phyloP scores from a whole-genome alignment of 1,284 basidiomycete genomes.

The Rhodofomes roseus region DNA sequence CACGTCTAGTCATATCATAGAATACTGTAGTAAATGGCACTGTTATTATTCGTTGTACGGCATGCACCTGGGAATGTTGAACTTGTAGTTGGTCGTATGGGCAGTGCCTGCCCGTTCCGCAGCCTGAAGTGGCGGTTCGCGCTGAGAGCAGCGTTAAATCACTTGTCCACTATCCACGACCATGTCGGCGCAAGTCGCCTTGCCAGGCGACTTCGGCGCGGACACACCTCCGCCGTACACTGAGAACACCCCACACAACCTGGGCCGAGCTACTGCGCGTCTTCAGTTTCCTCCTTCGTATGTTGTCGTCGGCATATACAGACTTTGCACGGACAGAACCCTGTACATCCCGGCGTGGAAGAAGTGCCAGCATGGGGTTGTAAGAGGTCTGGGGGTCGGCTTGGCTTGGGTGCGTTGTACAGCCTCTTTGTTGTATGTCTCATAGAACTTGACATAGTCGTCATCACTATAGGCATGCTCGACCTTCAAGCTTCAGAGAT shows the following conservation, averaged over 20 bases:
- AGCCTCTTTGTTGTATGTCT: not conserved
- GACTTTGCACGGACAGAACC: conserved; percentile 61
- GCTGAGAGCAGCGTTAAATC: not conserved
- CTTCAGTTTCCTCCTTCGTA: conserved; percentile 73
- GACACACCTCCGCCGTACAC: conserved; percentile 14
- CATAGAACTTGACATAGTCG: not conserved
- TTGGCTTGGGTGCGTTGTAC: conserved; percentile 54
- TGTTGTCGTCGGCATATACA: conserved; percentile 69
- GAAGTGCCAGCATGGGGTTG: conserved; percentile 67
- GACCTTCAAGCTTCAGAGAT: conserved; percentile 63
- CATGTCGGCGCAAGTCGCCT: not conserved
- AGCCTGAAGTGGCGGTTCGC: not conserved
- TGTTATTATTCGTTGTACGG: not conserved
- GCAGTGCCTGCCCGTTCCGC: not conserved
- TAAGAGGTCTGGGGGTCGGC: conserved; percentile 59
- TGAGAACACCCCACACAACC: conserved; percentile 38
- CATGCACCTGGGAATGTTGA: no score
- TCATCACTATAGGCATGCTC: conserved; percentile 42
- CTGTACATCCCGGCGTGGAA: conserved; percentile 71
- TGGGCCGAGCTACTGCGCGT: conserved; percentile 50
- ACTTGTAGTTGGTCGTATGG: not conserved
- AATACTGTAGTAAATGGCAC: not conserved
- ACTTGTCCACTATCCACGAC: not conserved
- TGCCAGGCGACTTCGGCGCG: conserved; percentile 18
- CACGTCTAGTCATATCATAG: not conserved